A percentile compares a stretch with the other conserved stretches of the same genome.
Evolutionary conservation across 352 stramenopile species (phyloP).

Genomic region (Paralagenidium karlingii): DNA sequence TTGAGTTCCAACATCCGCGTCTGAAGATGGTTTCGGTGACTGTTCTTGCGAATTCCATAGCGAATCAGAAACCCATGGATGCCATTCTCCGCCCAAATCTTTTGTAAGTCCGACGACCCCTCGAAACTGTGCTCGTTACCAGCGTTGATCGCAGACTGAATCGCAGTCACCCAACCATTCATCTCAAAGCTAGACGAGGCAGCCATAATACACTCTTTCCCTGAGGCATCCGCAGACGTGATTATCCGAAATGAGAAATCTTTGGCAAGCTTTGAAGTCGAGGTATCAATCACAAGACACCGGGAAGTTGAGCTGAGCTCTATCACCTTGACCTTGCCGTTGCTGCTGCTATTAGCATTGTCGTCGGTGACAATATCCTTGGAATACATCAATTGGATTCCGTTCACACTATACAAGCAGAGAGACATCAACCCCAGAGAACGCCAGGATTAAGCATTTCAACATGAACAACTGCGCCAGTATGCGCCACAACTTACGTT

Average conservation of each 20-base stretch:
- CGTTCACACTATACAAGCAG: slow-evolving; percentile 25
- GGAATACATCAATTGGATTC: slow-evolving; percentile 64
- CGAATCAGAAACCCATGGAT: slow-evolving; percentile 74
- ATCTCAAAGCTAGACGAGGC: slow-evolving; percentile 65
- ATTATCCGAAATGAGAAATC: slow-evolving; percentile 68
- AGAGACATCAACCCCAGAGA: not conserved
- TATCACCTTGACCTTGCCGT: slow-evolving; percentile 48
- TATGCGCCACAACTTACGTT: slow-evolving; percentile 25
- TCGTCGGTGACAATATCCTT: slow-evolving; percentile 42
- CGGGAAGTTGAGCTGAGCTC: slow-evolving; percentile 65
- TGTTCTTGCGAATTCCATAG: slow-evolving; percentile 76
- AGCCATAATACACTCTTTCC: slow-evolving; percentile 48
- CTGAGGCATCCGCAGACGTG: slow-evolving; percentile 56
- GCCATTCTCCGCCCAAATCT: slow-evolving; percentile 64
- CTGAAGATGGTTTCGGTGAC: slow-evolving; percentile 61
- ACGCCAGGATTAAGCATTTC: not conserved
- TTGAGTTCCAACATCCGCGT: slow-evolving; percentile 79
- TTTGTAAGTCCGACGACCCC: slow-evolving; percentile 41
- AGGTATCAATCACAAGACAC: slow-evolving; percentile 21
- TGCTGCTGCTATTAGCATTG: slow-evolving; percentile 31
- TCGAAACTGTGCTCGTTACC: slow-evolving; percentile 69
- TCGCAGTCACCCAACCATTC: slow-evolving; percentile 68
- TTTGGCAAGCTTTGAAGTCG: slow-evolving; percentile 30
- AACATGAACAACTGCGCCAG: not conserved
- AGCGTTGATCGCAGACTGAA: slow-evolving; percentile 72